Conservation (phyloP, 352 stramenopile genomes). For the Pythium coloratum region DNA sequence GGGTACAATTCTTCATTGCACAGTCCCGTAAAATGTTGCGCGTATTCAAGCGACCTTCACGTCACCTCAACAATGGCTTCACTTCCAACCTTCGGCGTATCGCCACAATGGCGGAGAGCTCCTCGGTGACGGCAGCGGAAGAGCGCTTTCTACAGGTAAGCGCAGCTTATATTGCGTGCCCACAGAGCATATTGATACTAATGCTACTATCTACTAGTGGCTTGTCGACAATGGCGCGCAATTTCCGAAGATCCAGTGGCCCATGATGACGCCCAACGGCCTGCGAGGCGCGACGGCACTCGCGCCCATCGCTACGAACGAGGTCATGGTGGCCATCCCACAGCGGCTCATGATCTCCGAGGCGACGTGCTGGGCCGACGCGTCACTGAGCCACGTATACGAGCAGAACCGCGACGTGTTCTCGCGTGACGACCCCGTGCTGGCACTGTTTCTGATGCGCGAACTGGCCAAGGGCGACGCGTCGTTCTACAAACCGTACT, state of each 20-base stretch:
- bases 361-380: slow-evolving; percentile 52
- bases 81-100: background rate
- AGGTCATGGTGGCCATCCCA: slow-evolving; percentile 75
- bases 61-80: slow-evolving; percentile 16
- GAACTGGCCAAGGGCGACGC: slow-evolving; percentile 57
- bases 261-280: slow-evolving; percentile 42
- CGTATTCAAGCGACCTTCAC: slow-evolving; percentile 4
- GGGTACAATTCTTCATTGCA: slow-evolving; percentile 1
- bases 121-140: slow-evolving; percentile 26
- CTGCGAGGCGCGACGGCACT: slow-evolving; percentile 62
- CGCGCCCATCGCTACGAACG: slow-evolving; percentile 47
- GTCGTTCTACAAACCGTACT: slow-evolving; percentile 90
- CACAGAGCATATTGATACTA: background rate
- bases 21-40: slow-evolving; percentile 11
- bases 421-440: slow-evolving; percentile 73
- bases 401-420: slow-evolving; percentile 66
- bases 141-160: slow-evolving; percentile 51
- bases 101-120: background rate
- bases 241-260: slow-evolving; percentile 83
- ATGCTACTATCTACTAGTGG: slow-evolving; percentile 39
- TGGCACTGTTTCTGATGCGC: slow-evolving; percentile 83
- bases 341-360: slow-evolving; percentile 73
- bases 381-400: slow-evolving; percentile 46
- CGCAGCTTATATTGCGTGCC: background rate
- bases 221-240: slow-evolving; percentile 61